phyloP scores from a whole-genome alignment of 208 protist species.

The Wallacemonas sp. region DNA sequence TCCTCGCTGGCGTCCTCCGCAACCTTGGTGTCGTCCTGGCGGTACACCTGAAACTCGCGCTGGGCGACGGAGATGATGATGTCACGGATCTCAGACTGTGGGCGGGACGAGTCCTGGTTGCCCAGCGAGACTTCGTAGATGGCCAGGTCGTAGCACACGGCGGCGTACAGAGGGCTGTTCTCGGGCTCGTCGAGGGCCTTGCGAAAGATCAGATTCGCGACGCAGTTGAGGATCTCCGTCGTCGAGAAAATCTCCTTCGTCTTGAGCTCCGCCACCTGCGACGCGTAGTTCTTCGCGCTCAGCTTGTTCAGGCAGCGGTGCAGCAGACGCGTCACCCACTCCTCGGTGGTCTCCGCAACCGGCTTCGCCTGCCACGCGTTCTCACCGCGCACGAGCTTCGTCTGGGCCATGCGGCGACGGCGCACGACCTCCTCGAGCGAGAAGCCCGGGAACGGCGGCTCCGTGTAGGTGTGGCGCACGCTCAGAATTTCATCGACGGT shows the following conservation, averaged over 20 bases:
- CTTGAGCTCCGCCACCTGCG: conserved; percentile 61
- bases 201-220: conserved; percentile 76
- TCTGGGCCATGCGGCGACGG: conserved; percentile 47
- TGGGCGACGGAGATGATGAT: conserved; percentile 61
- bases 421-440: conserved; percentile 84
- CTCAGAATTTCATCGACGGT: conserved; percentile 80
- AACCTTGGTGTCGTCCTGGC: conserved; percentile 20
- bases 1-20: conserved; percentile 45
- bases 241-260: conserved; percentile 68
- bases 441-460: conserved; percentile 85
- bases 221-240: conserved; percentile 50
- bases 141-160: conserved; percentile 77
- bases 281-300: conserved; percentile 66
- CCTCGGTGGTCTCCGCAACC: conserved; percentile 69
- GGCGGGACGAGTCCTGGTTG: conserved; percentile 23
- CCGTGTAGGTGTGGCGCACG: conserved; percentile 66
- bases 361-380: conserved; percentile 81
- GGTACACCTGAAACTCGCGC: conserved; percentile 57
- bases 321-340: conserved; percentile 81
- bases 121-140: conserved; percentile 64
- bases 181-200: conserved; percentile 89
- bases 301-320: conserved; percentile 86
- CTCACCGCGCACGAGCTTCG: conserved; percentile 77
- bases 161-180: conserved; percentile 80
- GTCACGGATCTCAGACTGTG: conserved; percentile 74